These are phyloP conservation scores for Prasinococcaceae sp. DNA, from an alignment of 139 green algal species.

Conservation along the genomic window DNA sequence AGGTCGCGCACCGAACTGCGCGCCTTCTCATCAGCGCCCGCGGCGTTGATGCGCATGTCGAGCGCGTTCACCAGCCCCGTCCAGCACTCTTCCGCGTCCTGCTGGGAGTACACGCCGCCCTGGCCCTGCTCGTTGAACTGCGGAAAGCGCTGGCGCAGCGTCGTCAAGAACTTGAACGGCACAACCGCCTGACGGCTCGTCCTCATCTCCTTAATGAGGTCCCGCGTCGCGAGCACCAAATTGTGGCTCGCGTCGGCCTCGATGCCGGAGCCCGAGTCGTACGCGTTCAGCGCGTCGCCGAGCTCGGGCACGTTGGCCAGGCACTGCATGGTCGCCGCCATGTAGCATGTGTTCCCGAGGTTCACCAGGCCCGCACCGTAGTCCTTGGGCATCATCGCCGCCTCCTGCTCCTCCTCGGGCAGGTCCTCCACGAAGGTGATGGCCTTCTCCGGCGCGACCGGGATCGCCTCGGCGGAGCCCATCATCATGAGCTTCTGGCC, in stretches of 20 bases:
- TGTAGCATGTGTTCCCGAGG: conserved; percentile 97
- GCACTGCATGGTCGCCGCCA: conserved; percentile 89
- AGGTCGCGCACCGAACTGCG: too few species aligned
- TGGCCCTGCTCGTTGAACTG: conserved; percentile 74
- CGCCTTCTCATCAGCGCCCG: too few species aligned
- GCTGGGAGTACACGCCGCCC: conserved; percentile 52
- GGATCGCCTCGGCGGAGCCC: conserved; percentile 68
- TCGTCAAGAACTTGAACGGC: conserved; percentile 64
- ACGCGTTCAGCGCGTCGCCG: not conserved
- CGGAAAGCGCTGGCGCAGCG: conserved; percentile 65
- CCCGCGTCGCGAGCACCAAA: conserved; percentile 36
- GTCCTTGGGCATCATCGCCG: conserved; percentile 36
- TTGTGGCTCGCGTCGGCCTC: conserved; percentile 15
- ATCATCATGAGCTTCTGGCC: conserved; percentile 85
- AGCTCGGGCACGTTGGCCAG: conserved; percentile 66
- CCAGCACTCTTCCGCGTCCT: conserved; percentile 98
- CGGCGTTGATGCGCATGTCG: too few species aligned
- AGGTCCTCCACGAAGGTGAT: conserved; percentile 87
- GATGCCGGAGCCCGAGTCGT: conserved; percentile 10
- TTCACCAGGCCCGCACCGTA: conserved; percentile 79
- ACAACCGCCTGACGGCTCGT: conserved; percentile 38
- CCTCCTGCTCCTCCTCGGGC: conserved; percentile 63
- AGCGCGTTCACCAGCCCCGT: conserved; percentile 68
- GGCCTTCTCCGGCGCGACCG: conserved; percentile 42
- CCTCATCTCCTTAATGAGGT: conserved; percentile 63